Base-by-base conservation (phyloP, 2,329 filamentous ascomycete genomes). In the Ophiostoma ulmi region DNA sequence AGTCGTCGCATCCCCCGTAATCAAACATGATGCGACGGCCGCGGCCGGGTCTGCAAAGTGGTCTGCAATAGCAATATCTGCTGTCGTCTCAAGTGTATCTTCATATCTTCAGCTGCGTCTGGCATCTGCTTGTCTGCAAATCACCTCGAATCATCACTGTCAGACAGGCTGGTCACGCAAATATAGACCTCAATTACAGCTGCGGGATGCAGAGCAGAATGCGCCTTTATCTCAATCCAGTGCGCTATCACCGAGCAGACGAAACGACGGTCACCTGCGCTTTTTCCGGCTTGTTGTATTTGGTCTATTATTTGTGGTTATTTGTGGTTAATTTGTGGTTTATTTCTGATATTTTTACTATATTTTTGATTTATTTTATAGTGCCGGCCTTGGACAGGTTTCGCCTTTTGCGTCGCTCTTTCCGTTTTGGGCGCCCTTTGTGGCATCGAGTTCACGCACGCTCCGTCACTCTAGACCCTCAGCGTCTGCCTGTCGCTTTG, bases 331-430 rank as follows among this genome's bases (percentile, higher is more conserved):
- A 38, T 65, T 38, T n/a, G 5, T 38, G 14, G 6, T 65, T 38
- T 39, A 11, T 20, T 39, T 65, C 41, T n/a, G 14, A 11, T 65
- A 38, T 65, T 38, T 65, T 38, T 35, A 3, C 17, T n/a, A 41
- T 66, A 44, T 44, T 41, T 65, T 39, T 39, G n/a, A 26, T 38
- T 31, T 38, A 66, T 44, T 22, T 66, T 39, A 38, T 66, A 66
- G 7, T 67, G 14, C 10, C 22, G 65, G 38, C 39, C 65, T 41
- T 31, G 38, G n/a, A 17, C 64, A 41, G n/a, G 64, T 66, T n/a
- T 66, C 64, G 36, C 39, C 65, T 10, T 41, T 67, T 44, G 31
- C 38, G 64, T 66, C 64, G 64, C 64, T 66, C 64, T 66, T 66
- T 41, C 64, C 64, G 65, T 48, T 67, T 67, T 22, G 65, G 39